These are phyloP conservation scores for Stachybotrys echinatus DNA, from an alignment of 2,329 filamentous ascomycete genomes.

Conservation along the genomic window DNA sequence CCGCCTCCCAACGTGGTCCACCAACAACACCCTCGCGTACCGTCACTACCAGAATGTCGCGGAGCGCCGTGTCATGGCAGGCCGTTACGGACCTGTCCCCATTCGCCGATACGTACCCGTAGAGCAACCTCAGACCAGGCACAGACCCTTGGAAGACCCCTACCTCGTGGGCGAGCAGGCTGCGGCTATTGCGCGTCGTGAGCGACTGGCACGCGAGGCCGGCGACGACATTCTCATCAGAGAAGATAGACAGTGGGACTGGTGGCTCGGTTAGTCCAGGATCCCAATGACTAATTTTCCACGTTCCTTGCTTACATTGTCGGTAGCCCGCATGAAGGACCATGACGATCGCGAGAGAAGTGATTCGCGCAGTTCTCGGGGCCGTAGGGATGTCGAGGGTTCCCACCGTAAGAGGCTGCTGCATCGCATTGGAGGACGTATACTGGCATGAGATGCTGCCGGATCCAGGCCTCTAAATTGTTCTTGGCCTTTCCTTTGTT, in stretches of 20 bases:
- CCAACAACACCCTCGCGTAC: slow-evolving; percentile 45
- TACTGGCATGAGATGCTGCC: slow-evolving; percentile 11
- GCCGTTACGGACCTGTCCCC: slow-evolving; percentile 25
- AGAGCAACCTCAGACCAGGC: slow-evolving; percentile 10
- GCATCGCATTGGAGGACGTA: slow-evolving; percentile 31
- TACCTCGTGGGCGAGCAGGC: slow-evolving; percentile 63
- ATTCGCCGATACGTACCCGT: slow-evolving; percentile 14
- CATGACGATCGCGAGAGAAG: slow-evolving; percentile 45
- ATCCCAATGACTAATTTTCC: neutral
- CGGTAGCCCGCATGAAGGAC: slow-evolving; percentile 43
- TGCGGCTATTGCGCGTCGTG: slow-evolving; percentile 50
- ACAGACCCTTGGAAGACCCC: slow-evolving; percentile 59
- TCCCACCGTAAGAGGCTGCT: slow-evolving; percentile 30
- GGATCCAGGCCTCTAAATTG: no score
- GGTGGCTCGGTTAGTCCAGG: slow-evolving; percentile 46
- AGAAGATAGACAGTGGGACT: slow-evolving; percentile 58
- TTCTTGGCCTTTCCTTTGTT: slow-evolving; percentile 1
- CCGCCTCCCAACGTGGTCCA: slow-evolving; percentile 55
- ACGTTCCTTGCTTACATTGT: slow-evolving; percentile 8
- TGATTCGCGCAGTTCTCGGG: slow-evolving; percentile 28
- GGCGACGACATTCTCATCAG: slow-evolving; percentile 48
- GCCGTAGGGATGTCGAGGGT: slow-evolving; percentile 32
- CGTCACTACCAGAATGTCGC: slow-evolving; percentile 61
- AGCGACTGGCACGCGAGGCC: slow-evolving; percentile 51
- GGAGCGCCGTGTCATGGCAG: slow-evolving; percentile 50